phyloP scores from a whole-genome alignment of 495 filamentous ascomycete genomes.

The Penicillium mononematosum region DNA sequence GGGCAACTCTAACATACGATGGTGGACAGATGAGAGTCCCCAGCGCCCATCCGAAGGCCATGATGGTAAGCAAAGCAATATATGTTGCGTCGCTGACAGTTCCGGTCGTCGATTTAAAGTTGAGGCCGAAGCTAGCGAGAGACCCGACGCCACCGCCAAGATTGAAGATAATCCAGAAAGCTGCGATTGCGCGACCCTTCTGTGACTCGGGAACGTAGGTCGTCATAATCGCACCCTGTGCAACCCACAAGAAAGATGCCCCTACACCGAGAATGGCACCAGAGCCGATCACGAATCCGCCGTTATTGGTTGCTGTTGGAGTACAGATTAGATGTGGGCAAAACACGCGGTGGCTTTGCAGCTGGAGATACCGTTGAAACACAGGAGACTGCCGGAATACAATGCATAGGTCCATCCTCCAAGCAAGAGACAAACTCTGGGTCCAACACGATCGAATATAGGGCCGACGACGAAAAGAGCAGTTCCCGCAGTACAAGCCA shows the following conservation, averaged over 20 bases:
- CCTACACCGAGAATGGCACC: constrained; percentile 52
- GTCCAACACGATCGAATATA: constrained; percentile 43
- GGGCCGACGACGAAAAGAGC: constrained; percentile 45
- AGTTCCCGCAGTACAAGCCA: constrained; percentile 40
- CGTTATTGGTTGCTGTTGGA: constrained; percentile 61
- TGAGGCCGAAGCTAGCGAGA: constrained; percentile 49
- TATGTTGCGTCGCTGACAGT: constrained; percentile 50
- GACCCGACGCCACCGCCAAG: constrained; percentile 51
- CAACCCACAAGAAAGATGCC: constrained; percentile 52
- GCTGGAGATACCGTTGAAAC: constrained; percentile 34
- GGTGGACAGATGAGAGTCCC: constrained; percentile 54
- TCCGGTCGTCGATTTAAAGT: constrained; percentile 44
- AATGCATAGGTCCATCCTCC: constrained; percentile 47
- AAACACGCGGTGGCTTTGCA: neutral
- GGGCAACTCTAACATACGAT: constrained; percentile 47
- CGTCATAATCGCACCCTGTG: constrained; percentile 58
- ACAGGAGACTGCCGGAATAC: constrained; percentile 43
- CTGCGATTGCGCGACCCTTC: constrained; percentile 52
- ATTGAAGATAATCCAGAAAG: constrained; percentile 58
- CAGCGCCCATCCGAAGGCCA: constrained; percentile 46
- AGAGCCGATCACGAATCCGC: constrained; percentile 71
- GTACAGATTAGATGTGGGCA: neutral
- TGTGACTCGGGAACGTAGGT: constrained; percentile 50
- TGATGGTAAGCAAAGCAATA: constrained; percentile 49
- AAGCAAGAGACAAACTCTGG: constrained; percentile 39